phyloP scores from a whole-genome alignment of 306 rosid genomes.

The Pueraria montana region DNA sequence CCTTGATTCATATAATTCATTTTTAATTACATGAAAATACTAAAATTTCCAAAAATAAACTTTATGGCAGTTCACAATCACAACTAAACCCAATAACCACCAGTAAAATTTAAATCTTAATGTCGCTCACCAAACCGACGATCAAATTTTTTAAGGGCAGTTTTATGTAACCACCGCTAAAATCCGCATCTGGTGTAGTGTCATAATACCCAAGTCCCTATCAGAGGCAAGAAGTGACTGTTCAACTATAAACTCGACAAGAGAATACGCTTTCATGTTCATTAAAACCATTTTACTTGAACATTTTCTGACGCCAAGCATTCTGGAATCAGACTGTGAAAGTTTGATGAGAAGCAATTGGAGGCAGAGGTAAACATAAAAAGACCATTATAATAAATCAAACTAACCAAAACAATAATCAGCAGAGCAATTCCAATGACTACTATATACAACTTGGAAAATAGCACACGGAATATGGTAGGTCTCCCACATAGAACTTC shows the following conservation, averaged over 20 bases:
- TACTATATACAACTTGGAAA: neutral
- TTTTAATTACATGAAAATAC: too few relatives aligned
- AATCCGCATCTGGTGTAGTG: neutral
- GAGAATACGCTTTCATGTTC: neutral
- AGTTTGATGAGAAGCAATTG: neutral
- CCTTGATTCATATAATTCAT: neutral
- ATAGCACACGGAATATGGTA: neutral
- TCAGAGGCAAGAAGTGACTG: neutral
- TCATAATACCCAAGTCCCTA: neutral
- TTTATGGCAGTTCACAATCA: neutral
- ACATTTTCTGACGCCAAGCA: too few relatives aligned
- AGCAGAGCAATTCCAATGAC: neutral
- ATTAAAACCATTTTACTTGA: neutral
- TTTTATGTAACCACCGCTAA: neutral
- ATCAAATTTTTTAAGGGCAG: neutral
- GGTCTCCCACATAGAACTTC: constrained; percentile 4
- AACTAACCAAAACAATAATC: neutral
- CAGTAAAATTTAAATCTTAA: too few relatives aligned
- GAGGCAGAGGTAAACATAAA: neutral
- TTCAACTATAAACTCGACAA: neutral
- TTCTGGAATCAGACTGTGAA: neutral
- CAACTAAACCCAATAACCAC: neutral
- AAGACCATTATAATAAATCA: constrained; percentile 2
- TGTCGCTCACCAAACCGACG: neutral
- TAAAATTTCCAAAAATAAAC: too few relatives aligned